Evolutionary conservation across 352 stramenopile genomes (phyloP), one percentile per base, ranked within the genome.

Genomic region (Globisporangium echinulatum): DNA sequence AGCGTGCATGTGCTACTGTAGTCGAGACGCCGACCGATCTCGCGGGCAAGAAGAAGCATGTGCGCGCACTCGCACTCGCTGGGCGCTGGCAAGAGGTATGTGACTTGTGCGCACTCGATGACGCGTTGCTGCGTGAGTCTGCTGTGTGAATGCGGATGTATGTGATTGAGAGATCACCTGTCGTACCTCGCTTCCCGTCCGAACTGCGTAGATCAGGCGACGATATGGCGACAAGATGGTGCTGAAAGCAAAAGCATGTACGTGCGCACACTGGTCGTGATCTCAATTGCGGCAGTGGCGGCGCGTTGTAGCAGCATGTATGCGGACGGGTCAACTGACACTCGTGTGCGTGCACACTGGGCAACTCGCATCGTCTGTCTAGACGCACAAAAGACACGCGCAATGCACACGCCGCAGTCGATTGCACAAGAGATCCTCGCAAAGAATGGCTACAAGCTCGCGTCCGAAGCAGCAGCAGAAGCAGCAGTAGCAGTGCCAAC

Each of bases 211-310:
- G 81, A 90, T 92, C 63, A 69, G 75, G 58, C 62, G 56, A 40
- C 47, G 71, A 6, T 92, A 90, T 54, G 81, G 82, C 14, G 69
- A 85, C 19, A 92, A 89, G 58, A 90, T 92, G 61, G 52, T 89
- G 37, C 54, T 33, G 9, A 87, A 88, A 54, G 79, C 82, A 2
- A 90, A 78, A 66, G 65, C 58, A 7, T 94, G 85, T 92, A 65
- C 7, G 67, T 56, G 40, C 11, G 11, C 11, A 44, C 25, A 33
- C 25, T 33, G 25, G 25, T 33, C 25, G 25, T 33, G 25, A 33
- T 3, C 25, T 33, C 25, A 3, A 33, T 33, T 33, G 25, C 25
- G 25, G 25, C 25, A 33, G 25, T 33, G 25, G 25, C 25, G 25
- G 25, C 25, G 25, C 25, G 25, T 33, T 33, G 25, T 33, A 33